phyloP scores from a whole-genome alignment of 805 yeast species.

The Wickerhamiella australiensis region DNA sequence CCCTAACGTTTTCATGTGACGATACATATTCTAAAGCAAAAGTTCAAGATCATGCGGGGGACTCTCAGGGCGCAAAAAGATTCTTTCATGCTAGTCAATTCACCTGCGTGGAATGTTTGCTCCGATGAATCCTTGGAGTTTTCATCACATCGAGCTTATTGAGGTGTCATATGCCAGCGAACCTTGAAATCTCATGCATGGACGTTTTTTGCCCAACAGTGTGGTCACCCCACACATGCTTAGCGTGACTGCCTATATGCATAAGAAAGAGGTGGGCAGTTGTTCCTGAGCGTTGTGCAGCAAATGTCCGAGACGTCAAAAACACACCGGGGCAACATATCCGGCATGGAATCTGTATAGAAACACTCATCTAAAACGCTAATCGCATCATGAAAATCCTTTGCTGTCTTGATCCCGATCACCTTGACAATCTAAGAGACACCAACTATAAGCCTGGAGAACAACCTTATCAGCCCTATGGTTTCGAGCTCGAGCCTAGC shows the following conservation, averaged over 20 bases:
- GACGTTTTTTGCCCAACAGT: slow-evolving; percentile 1
- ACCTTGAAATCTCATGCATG: not conserved
- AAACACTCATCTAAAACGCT: no score
- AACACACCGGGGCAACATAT: not conserved
- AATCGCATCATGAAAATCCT: no score
- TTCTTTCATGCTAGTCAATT: not conserved
- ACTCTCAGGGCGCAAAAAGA: not conserved
- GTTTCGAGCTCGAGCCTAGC: no score
- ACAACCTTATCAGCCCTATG: no score
- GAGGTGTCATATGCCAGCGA: not conserved
- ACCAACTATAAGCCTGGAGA: no score
- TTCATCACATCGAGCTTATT: not conserved
- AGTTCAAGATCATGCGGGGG: not conserved
- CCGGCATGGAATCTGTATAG: no score
- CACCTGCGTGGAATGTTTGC: not conserved
- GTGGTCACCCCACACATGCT: slow-evolving; percentile 2
- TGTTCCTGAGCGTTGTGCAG: slow-evolving; percentile 1
- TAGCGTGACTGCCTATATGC: not conserved
- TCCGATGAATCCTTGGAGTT: not conserved
- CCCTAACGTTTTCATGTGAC: not conserved
- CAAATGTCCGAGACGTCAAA: not conserved
- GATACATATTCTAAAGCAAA: not conserved
- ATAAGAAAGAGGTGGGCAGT: not conserved
- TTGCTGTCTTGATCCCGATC: no score
- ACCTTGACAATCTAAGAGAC: not conserved